Conservation (phyloP, 1,284 basidiomycete species). For the Amylostereum areolatum region DNA sequence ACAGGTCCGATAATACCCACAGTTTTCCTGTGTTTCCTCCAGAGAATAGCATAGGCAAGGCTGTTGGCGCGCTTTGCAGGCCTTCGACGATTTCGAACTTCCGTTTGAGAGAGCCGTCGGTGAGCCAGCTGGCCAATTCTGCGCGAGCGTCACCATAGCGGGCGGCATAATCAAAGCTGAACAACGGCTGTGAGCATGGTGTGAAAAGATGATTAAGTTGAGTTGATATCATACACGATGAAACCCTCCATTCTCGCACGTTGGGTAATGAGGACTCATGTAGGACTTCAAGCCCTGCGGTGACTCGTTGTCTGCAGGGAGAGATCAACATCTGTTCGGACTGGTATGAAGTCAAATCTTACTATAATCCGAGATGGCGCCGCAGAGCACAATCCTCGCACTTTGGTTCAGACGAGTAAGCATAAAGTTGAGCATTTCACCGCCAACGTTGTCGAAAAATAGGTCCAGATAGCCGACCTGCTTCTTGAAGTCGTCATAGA, state of each 20-base stretch:
- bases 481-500: constrained; percentile 54
- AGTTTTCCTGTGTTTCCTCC: constrained; percentile 84
- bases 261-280: constrained; percentile 63
- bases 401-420: constrained; percentile 62
- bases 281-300: constrained; percentile 60
- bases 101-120: constrained; percentile 72
- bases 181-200: constrained; percentile 14
- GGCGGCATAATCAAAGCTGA: neutral
- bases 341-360: constrained; percentile 14
- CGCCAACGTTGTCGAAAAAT: constrained; percentile 83
- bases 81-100: constrained; percentile 78
- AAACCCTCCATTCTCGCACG: constrained; percentile 83
- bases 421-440: constrained; percentile 69
- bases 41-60: constrained; percentile 65
- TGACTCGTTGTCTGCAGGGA: constrained; percentile 37
- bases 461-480: constrained; percentile 61
- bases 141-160: constrained; percentile 37
- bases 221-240: constrained; percentile 50
- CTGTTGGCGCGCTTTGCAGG: constrained; percentile 63
- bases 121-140: constrained; percentile 50
- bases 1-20: constrained; percentile 34
- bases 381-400: constrained; percentile 76
- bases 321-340: neutral
- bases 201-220: neutral
- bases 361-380: constrained; percentile 82